phyloP scores from a whole-genome alignment of 108 stramenopile species.

The Stephanodiscus triporus region DNA sequence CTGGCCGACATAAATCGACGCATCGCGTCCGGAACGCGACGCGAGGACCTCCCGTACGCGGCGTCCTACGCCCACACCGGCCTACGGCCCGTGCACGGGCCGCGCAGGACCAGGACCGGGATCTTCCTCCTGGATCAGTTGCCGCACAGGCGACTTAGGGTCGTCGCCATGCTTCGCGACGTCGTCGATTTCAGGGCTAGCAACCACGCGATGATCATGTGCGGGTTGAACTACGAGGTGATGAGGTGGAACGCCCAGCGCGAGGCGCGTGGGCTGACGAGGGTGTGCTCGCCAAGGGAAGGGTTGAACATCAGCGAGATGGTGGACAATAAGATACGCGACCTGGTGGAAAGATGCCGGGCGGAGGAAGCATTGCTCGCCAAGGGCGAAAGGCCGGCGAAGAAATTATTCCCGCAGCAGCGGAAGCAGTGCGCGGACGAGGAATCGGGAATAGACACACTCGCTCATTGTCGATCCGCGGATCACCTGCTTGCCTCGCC shows the following conservation, averaged over 20 bases:
- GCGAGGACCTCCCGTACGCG: slow-evolving; percentile 32
- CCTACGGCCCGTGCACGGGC: slow-evolving; percentile 42
- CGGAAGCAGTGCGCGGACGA: slow-evolving; percentile 28
- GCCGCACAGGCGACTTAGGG: slow-evolving; percentile 32
- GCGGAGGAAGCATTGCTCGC: slow-evolving; percentile 4
- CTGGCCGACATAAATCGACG: slow-evolving; percentile 35
- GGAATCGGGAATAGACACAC: slow-evolving; percentile 28
- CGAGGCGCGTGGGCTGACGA: slow-evolving; percentile 10
- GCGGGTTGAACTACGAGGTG: slow-evolving; percentile 46
- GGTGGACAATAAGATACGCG: slow-evolving; percentile 34
- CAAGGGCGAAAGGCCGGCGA: neutral
- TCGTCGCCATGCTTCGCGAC: slow-evolving; percentile 43
- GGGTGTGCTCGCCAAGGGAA: slow-evolving; percentile 33
- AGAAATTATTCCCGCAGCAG: slow-evolving; percentile 16
- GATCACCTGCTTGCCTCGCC: slow-evolving; percentile 26
- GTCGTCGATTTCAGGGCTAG: slow-evolving; percentile 40
- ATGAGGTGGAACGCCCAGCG: slow-evolving; percentile 24
- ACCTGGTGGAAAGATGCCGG: slow-evolving; percentile 27
- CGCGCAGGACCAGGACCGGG: slow-evolving; percentile 31
- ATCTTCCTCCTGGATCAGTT: slow-evolving; percentile 36
- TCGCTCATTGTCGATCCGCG: slow-evolving; percentile 42
- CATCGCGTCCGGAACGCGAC: slow-evolving; percentile 5
- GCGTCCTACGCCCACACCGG: slow-evolving; percentile 51
- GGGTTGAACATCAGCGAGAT: slow-evolving; percentile 43
- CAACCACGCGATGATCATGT: slow-evolving; percentile 60